Evolutionary conservation across 371 early-diverging fungal genomes (phyloP), one percentile per base, ranked within the genome.

Genomic region (Mucor lusitanicus): DNA sequence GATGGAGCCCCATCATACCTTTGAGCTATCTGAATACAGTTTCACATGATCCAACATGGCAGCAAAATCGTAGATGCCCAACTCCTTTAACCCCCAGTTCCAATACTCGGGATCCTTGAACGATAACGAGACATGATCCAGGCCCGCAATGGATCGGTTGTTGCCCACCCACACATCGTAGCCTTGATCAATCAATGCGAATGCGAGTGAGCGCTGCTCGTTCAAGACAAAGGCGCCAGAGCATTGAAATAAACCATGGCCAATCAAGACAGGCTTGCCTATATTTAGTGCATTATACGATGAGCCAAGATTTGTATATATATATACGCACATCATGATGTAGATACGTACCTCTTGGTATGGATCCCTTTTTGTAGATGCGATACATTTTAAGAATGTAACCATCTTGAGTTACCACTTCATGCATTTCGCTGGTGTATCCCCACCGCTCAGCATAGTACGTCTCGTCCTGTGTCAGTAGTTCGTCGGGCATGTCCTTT

Each of bases 171-270:
- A 85, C 11, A 85, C 84, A 64, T 85, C 87, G 70, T 83, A 88
- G 0, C 82, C 85, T 56, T 74, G 69, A 21, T 85, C 79, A 1
- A 68, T 79, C 3, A 88, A 70, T 44, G 69, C 72, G 71, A 86
- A 88, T 13, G 85, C 86, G 19, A 88, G 46, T 0, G 86, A 86
- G n/a, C 70, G 39, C 8, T 76, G 69, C 42, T 85, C 85, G 57
- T 77, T 86, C 25, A 82, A 63, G 12, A 85, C 73, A 74, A 83
- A 88, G 3, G 79, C 86, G 11, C 89, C 89, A 19, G 81, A 76
- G 56, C 82, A 80, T 68, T 88, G 88, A 63, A 88, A 86, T n/a
- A 88, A 69, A 19, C 88, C 88, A 71, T 88, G 89, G 44, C 85
- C 81, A 8, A 87, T 64, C 19, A 88, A 56, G 28, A 88, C 78